Conservation (phyloP, 371 early-diverging fungal species). For the Mucor racemosus region DNA sequence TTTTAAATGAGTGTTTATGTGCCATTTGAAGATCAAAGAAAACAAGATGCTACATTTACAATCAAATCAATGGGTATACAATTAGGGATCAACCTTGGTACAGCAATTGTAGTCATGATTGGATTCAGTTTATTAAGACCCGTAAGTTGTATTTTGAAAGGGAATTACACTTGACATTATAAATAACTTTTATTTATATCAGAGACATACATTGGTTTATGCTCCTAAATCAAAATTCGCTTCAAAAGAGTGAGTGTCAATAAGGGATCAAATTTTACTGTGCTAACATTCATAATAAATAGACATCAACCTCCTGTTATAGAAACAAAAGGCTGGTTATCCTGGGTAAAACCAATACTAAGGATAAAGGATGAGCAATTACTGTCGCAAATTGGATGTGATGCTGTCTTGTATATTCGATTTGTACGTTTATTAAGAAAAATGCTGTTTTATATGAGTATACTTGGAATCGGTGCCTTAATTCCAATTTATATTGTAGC, state of each 20-base stretch:
- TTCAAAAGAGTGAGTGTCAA: constrained; percentile 37
- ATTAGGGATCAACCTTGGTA: constrained; percentile 52
- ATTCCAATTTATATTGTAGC: constrained; percentile 68
- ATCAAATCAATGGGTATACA: constrained; percentile 53
- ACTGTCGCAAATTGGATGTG: constrained; percentile 73
- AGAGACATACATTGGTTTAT: constrained; percentile 49
- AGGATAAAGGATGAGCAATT: constrained; percentile 61
- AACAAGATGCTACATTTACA: constrained; percentile 46
- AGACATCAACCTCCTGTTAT: constrained; percentile 74
- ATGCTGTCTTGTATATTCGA: constrained; percentile 79
- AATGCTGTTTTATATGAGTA: constrained; percentile 57
- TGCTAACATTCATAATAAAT: neutral
- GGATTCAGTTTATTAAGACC: constrained; percentile 55
- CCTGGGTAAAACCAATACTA: constrained; percentile 71
- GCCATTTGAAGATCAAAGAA: constrained; percentile 37
- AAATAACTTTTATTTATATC: neutral
- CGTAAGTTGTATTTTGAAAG: constrained; percentile 14
- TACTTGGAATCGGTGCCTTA: constrained; percentile 64
- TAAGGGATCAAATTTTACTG: neutral
- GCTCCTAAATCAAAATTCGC: constrained; percentile 49
- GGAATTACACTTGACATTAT: too few species aligned
- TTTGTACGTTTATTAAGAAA: constrained; percentile 67
- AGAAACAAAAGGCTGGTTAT: constrained; percentile 54
- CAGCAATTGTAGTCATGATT: constrained; percentile 50
- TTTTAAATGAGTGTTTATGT: constrained; percentile 28